Conservation (phyloP, 2,329 filamentous ascomycete species). For the Neofusicoccum laricinum region DNA sequence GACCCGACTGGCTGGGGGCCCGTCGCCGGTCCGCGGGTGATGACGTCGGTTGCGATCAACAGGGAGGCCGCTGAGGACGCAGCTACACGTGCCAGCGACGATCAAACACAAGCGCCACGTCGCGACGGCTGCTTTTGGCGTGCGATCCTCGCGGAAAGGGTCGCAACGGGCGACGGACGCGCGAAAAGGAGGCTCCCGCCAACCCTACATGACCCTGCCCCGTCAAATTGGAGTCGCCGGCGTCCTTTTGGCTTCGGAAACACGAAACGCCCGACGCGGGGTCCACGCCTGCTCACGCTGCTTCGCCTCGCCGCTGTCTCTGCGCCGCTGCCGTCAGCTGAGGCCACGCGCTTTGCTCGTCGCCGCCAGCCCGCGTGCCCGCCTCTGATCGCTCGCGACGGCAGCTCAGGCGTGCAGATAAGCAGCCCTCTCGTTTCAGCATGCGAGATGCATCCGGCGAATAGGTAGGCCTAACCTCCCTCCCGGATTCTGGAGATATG, state of each 20-base stretch:
- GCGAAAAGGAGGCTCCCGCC: not conserved
- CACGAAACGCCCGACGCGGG: slow-evolving; percentile 1
- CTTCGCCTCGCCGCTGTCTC: not conserved
- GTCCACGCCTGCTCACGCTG: not conserved
- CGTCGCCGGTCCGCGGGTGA: not conserved
- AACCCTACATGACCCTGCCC: no score
- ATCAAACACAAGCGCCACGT: slow-evolving; percentile 8
- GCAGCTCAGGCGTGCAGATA: not conserved
- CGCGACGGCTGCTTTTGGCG: slow-evolving; percentile 1
- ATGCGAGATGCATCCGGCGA: not conserved
- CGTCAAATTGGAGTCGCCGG: not conserved
- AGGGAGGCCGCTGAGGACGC: not conserved
- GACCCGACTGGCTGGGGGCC: not conserved
- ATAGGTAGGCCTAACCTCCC: not conserved
- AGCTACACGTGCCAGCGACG: not conserved
- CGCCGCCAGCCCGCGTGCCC: no score
- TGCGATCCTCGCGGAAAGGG: not conserved
- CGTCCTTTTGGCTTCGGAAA: not conserved
- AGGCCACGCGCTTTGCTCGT: not conserved
- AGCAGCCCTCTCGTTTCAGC: slow-evolving; percentile 8
- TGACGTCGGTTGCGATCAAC: not conserved
- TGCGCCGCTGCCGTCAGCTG: slow-evolving; percentile 3
- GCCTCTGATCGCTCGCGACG: no score
- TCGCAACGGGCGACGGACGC: not conserved
- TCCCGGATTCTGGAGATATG: slow-evolving; percentile 9